Evolutionary conservation across 2,329 filamentous ascomycete species (phyloP).

Genomic region (Hymenoscyphus scutula): DNA sequence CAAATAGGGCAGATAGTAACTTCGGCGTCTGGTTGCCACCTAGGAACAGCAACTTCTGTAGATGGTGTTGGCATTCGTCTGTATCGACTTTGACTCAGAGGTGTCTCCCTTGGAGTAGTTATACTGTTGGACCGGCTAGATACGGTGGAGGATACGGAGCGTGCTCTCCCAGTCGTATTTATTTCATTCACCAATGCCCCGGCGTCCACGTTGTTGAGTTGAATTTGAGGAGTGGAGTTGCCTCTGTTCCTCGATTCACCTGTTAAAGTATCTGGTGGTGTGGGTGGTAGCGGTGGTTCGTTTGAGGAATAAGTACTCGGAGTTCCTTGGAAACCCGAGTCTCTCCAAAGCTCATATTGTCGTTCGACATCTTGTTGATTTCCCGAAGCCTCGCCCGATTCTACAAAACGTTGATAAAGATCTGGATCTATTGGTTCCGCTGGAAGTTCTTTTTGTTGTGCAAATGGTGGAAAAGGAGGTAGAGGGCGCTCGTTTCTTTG

Average conservation of each 20-base stretch:
- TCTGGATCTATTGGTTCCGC: neutral
- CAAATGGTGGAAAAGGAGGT: slow-evolving; percentile 7
- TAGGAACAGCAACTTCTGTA: slow-evolving; percentile 55
- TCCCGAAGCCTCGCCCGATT: neutral
- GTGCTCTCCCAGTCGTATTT: slow-evolving; percentile 1
- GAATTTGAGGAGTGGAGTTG: slow-evolving; percentile 10
- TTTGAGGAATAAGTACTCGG: slow-evolving; percentile 4
- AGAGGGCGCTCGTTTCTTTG: slow-evolving; percentile 14
- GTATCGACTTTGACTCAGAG: slow-evolving; percentile 10
- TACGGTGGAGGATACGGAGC: neutral
- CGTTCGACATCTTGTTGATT: neutral
- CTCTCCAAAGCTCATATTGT: slow-evolving; percentile 14
- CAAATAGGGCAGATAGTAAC: slow-evolving; percentile 85
- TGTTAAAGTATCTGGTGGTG: neutral
- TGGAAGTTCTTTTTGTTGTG: neutral
- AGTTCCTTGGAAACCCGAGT: slow-evolving; percentile 7
- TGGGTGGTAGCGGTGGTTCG: neutral
- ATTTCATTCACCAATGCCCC: slow-evolving; percentile 2
- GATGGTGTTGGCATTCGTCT: neutral
- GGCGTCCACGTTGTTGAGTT: neutral
- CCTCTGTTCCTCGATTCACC: slow-evolving; percentile 13
- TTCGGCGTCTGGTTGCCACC: slow-evolving; percentile 87
- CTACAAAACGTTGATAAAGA: slow-evolving; percentile 4
- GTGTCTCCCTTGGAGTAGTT: slow-evolving; percentile 1
- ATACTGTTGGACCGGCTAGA: neutral